phyloP scores from a whole-genome alignment of 2,329 filamentous ascomycete genomes.

The Colletotrichum simmondsii region DNA sequence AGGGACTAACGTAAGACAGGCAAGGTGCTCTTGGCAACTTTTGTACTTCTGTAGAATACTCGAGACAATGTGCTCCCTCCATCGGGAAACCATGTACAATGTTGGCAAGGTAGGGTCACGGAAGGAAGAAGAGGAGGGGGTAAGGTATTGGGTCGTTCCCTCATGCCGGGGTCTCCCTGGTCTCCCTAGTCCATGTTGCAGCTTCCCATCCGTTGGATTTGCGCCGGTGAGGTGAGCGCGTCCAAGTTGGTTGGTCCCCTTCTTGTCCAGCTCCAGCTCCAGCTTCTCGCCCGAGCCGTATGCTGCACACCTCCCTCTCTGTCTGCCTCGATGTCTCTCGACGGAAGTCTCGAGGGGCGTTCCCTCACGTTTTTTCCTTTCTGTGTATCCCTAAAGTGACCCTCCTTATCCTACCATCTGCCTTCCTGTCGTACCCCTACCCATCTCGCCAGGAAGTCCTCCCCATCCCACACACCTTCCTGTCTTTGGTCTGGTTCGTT shows the following conservation, averaged over 20 bases:
- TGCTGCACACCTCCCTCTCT: neutral
- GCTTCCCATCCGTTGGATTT: conserved; percentile 28
- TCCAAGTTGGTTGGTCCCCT: conserved; percentile 18
- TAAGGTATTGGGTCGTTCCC: neutral
- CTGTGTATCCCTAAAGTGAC: neutral
- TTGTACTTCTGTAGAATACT: neutral
- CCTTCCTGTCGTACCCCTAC: conserved; percentile 16
- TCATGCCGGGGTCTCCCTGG: neutral
- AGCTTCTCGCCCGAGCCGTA: conserved; percentile 2
- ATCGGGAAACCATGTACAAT: neutral
- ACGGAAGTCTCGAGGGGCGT: too few relatives aligned
- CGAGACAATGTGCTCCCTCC: neutral
- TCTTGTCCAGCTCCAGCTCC: neutral
- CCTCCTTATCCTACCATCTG: neutral
- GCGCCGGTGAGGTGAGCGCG: conserved; percentile 15
- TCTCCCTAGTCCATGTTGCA: conserved; percentile 6
- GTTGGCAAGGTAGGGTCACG: conserved; percentile 4
- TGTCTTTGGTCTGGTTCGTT: conserved; percentile 8
- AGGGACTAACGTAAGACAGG: neutral
- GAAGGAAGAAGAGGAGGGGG: conserved; percentile 18
- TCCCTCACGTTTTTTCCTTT: neutral
- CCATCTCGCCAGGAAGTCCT: neutral
- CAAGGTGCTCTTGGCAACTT: neutral
- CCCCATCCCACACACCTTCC: neutral
- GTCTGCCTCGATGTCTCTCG: too few relatives aligned